Conservation (phyloP, 208 protist species). For the Spongospora subterranea region DNA sequence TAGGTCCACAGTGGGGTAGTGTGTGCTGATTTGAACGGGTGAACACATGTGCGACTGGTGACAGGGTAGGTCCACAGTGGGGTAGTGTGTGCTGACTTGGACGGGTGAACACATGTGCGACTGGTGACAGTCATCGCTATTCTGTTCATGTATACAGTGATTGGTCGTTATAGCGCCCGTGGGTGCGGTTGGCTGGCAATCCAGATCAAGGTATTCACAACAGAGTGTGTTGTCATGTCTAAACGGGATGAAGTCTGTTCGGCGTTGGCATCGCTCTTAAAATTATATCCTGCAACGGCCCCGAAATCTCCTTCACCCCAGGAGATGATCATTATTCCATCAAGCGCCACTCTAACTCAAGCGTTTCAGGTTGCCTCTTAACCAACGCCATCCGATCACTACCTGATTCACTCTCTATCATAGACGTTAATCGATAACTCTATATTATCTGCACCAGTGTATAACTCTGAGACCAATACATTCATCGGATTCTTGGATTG, state of each 20-base stretch:
- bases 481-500: constrained; percentile 36
- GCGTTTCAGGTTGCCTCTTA: background rate
- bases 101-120: no score
- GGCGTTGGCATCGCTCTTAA: background rate
- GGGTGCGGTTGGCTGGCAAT: no score
- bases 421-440: background rate
- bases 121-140: no score
- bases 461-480: background rate
- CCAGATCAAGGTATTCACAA: constrained; percentile 3
- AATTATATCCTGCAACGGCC: background rate
- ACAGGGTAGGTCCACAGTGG: no score
- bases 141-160: no score
- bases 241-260: background rate
- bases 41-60: no score
- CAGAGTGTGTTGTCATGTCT: background rate
- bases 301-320: background rate
- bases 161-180: no score
- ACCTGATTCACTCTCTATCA: background rate
- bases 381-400: background rate
- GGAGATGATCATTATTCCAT: background rate
- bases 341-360: background rate
- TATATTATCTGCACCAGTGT: constrained; percentile 22
- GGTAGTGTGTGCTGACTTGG: no score
- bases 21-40: no score
- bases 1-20: no score